Evolutionary conservation across 75 land plant species (phyloP).

Genomic region (Picea glauca): DNA sequence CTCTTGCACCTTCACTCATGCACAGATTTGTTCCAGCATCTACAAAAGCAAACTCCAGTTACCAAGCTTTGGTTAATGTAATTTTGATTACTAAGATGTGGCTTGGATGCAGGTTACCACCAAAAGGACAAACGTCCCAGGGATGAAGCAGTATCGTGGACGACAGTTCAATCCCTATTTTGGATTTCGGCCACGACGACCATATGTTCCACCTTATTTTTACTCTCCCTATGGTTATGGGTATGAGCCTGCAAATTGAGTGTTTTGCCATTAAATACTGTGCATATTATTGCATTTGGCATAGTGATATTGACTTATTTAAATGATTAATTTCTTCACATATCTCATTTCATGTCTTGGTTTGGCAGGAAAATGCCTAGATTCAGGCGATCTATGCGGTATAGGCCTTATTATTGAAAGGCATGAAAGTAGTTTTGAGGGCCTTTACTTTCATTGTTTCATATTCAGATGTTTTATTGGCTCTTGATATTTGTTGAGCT

Average conservation of each 20-base stretch:
- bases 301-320: conserved; percentile 12
- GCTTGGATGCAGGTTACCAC: conserved; percentile 58
- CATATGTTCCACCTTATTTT: conserved; percentile 52
- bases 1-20: no score
- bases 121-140: conserved; percentile 88
- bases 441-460: background rate
- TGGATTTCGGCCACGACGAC: conserved; percentile 49
- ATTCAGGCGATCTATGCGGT: conserved; percentile 82
- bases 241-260: conserved; percentile 30
- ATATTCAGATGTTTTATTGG: background rate
- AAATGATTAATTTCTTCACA: background rate
- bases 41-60: no score
- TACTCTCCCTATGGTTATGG: conserved; percentile 81
- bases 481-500: background rate
- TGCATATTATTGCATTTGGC: conserved; percentile 16
- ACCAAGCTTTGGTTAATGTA: no score
- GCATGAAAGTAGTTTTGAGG: conserved; percentile 1
- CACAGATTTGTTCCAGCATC: no score
- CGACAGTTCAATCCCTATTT: conserved; percentile 50
- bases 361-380: conserved; percentile 66
- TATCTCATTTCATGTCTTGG: background rate
- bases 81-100: conserved; percentile 1
- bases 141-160: conserved; percentile 83
- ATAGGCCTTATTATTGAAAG: conserved; percentile 61
- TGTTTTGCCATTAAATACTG: conserved; percentile 15